Evolutionary conservation across 768 basidiomycete species (phyloP), one percentile per base, ranked within the genome.

Genomic region (Lepiota subincarnata): DNA sequence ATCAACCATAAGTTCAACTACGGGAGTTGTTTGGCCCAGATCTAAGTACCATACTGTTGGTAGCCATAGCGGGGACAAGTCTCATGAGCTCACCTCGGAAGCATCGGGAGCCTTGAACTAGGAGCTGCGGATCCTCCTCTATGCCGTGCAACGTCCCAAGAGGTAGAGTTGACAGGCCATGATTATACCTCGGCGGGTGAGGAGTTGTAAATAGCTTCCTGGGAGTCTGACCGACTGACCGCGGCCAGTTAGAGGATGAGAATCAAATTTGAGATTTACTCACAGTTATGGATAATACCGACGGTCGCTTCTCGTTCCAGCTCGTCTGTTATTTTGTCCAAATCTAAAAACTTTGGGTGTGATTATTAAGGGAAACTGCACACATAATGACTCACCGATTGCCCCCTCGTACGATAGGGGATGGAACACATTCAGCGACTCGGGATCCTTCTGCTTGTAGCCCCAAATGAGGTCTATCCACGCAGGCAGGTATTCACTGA

Each of bases 401-500:
- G 90, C 86, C 3, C 93, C 92, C 60, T 94, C 92, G 61, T 97
- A 97, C 13, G 92, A 95, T 34, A 97, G 70, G 0, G 94, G 95
- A 67, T 97, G 94, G 72, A 92, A 97, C 6, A 86, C 88, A 60
- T 97, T 98, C 55, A 86, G 69, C 0, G 87, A 81, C 6, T 78
- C 80, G 0, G 81, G 73, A 62, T 95, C 92, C 3, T 82, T 83
- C 74, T 96, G 91, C 56, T 89, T 89, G 66, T 70, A 82, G 34
- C 90, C 90, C 91, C 94, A 98, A 48, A 95, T 89, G 26, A 97
- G 77, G 62, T 98, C 95, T 59, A 98, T 95, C 94, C 95, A 97
- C 8, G 80, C 78, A 0, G 89, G 84, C 10, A 98, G 75, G 59
- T 88, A 77, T 58, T 89, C 82, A 70, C 91, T 92, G 49, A 93